These are phyloP conservation scores for Corymbia calophylla DNA, from an alignment of 441 rosid species.

Conservation along the genomic window DNA sequence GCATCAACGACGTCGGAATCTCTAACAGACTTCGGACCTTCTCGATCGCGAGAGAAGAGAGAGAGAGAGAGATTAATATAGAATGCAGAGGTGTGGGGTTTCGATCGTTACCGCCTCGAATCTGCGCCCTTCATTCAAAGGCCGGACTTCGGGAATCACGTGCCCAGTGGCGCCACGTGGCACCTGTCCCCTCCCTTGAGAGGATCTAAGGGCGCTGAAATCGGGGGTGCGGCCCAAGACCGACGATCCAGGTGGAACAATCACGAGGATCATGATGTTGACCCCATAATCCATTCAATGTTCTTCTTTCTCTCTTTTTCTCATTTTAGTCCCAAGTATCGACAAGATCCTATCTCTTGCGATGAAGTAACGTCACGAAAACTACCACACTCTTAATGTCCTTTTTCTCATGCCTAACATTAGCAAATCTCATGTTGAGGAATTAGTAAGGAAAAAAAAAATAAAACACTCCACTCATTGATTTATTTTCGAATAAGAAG, in stretches of 20 bases:
- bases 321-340: too few relatives aligned
- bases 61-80: background rate
- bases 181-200: too few relatives aligned
- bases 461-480: background rate
- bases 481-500: background rate
- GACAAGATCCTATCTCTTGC: background rate
- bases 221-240: background rate
- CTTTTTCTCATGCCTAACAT: background rate
- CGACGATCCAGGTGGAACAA: background rate
- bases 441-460: background rate
- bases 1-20: background rate
- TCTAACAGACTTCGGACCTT: background rate
- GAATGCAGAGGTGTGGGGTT: background rate
- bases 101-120: background rate
- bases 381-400: background rate
- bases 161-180: background rate
- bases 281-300: background rate
- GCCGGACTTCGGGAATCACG: background rate
- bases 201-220: background rate
- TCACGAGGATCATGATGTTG: background rate
- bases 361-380: background rate
- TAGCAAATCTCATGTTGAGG: accelerated
- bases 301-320: background rate
- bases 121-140: background rate
- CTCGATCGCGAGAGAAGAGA: background rate